Percentiles rank a stretch among this genome's conserved stretches.
Evolutionary conservation across 2,329 filamentous ascomycete species (phyloP).

Genomic region (Sporothrix inflata): DNA sequence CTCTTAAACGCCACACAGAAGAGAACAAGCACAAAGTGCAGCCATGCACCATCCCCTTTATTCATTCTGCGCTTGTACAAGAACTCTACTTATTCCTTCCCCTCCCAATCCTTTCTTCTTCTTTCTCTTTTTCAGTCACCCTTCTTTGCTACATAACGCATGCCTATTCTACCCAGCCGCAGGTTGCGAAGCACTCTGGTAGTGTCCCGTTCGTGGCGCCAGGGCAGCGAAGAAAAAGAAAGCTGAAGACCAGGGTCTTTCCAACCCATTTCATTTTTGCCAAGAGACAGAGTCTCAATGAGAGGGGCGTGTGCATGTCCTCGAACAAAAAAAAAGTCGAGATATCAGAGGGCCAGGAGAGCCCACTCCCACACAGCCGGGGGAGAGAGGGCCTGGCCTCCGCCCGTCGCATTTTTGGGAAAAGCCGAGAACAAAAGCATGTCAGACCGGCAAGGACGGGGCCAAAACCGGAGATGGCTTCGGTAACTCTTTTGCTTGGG

Average conservation of each 20-base stretch:
- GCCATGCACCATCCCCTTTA: background rate
- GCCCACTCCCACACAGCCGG: background rate
- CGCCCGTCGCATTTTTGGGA: background rate
- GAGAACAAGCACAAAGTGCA: too few relatives aligned
- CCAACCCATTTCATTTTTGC: background rate
- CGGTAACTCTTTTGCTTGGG: slow-evolving; percentile 17
- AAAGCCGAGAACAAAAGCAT: background rate
- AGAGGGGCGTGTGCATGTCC: background rate
- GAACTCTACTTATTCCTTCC: too few relatives aligned
- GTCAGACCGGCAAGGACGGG: slow-evolving; percentile 1
- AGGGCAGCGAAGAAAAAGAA: background rate
- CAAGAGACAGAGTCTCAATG: background rate
- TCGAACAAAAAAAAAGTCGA: background rate
- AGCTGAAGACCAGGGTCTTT: background rate
- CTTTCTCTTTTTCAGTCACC: background rate
- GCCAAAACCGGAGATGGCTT: slow-evolving; percentile 10
- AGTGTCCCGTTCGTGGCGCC: background rate
- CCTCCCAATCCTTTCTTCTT: too few relatives aligned
- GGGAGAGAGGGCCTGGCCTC: background rate
- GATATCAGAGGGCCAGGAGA: background rate
- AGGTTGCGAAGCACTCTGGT: background rate
- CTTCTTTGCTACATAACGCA: background rate
- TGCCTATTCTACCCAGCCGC: background rate
- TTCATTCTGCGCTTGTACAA: background rate
- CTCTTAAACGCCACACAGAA: background rate